Evolutionary conservation across 495 filamentous ascomycete genomes (phyloP), one percentile per base, ranked within the genome.

Genomic region (Bathelium albidoporum): DNA sequence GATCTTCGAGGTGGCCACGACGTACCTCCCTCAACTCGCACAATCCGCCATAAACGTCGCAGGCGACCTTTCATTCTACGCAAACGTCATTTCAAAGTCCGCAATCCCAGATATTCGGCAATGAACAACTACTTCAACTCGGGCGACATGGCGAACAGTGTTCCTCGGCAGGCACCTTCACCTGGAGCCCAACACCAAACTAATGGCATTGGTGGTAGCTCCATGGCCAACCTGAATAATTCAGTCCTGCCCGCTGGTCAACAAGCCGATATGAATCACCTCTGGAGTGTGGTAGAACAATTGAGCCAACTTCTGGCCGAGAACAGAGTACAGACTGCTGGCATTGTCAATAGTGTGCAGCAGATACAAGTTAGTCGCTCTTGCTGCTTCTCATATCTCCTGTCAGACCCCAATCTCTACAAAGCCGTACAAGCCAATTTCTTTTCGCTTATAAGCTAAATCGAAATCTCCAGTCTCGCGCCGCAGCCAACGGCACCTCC

Each of bases 181-280:
- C 49, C 49, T 10, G 49, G 49, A 2, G 22, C 49, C 20, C 49
- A 55, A 55, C 49, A 55, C 20, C 49, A 55, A 20, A 29, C 49
- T 10, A 55, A 55, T 55, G 49, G 49, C 20, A 55, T 55, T 29
- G 49, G 49, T 9, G 24, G 49, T 20, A 55, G 29, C 24, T 29
- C 49, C 24, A 55, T 55, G 4, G 49, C 49, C 12, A 55, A 29
- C 16, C 49, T 55, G 22, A 55, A 55, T 16, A 55, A 55, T 16
- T 55, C 62, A 26, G 49, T 55, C 5, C 49, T 55, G 2, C 49
- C 49, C 29, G 89, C 89, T 26, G 89, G 90, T 22, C 89, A 93
- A 69, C 88, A 93, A 76, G 88, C 89, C 77, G 90, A 95, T 72
- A 83, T 94, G 64, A 89, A 91, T 70, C 87, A 89, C 72, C 82